Percentiles rank a stretch among this genome's conserved stretches.
phyloP scores from a whole-genome alignment of 805 yeast genomes.

The Groenewaldozyma tartarivorans region DNA sequence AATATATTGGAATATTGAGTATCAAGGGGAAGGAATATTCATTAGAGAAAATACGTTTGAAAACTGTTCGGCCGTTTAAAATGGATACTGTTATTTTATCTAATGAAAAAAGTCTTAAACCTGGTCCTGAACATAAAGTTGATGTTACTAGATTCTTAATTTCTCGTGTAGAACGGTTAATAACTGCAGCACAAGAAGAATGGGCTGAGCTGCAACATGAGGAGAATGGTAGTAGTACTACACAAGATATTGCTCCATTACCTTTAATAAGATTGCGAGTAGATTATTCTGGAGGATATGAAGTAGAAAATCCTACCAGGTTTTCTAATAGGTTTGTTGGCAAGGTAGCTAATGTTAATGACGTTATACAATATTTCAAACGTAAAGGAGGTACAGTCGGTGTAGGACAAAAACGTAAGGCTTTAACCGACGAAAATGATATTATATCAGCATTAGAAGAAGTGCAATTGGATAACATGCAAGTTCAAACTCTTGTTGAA shows the following conservation, averaged over 20 bases:
- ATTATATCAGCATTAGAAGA: constrained; percentile 12
- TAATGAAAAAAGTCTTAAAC: constrained; percentile 43
- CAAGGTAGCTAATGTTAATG: constrained; percentile 81
- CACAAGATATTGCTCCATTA: constrained; percentile 44
- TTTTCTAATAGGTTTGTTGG: constrained; percentile 89
- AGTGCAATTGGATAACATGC: constrained; percentile 33
- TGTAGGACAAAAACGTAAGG: not conserved
- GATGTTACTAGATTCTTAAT: constrained; percentile 53
- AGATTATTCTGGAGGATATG: constrained; percentile 84
- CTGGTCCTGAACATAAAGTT: constrained; percentile 47
- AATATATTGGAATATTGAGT: constrained; percentile 63
- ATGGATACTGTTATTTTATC: constrained; percentile 55
- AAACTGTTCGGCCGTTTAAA: constrained; percentile 72
- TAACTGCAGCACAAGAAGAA: constrained; percentile 44
- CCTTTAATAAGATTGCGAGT: constrained; percentile 79
- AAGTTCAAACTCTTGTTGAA: constrained; percentile 54
- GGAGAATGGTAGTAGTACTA: constrained; percentile 17
- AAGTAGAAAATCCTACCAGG: constrained; percentile 82
- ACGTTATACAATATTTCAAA: constrained; percentile 64
- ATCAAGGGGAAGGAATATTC: constrained; percentile 49
- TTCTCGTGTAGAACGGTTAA: constrained; percentile 56
- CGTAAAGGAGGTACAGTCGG: constrained; percentile 28
- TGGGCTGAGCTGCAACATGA: constrained; percentile 33
- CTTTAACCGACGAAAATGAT: constrained; percentile 1
- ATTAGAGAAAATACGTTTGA: constrained; percentile 52